phyloP scores from a whole-genome alignment of 768 basidiomycete species.

The Multifurca ochricompacta region DNA sequence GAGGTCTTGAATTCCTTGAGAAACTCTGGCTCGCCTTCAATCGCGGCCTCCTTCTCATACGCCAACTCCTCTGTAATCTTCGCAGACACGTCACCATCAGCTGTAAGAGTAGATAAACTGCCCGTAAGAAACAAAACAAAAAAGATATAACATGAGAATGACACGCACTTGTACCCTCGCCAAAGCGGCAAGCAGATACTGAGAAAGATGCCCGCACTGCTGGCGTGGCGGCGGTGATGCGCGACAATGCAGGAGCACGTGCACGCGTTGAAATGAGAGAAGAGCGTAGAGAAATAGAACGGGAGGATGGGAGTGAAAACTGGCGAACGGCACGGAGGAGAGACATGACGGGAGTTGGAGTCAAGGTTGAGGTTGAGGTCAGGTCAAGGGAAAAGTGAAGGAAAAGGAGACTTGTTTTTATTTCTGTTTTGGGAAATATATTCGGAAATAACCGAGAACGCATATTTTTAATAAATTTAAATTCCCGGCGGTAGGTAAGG shows the following conservation, averaged over 20 bases:
- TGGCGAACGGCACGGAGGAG: constrained; percentile 54
- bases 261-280: constrained; percentile 22
- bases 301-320: constrained; percentile 38
- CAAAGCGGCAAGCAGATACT: constrained; percentile 31
- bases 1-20: constrained; percentile 63
- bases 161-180: constrained; percentile 39
- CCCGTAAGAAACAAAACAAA: not conserved
- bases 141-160: not conserved
- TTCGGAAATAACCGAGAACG: no score
- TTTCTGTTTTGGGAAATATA: no score
- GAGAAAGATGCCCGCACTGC: constrained; percentile 36
- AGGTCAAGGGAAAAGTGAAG: not conserved
- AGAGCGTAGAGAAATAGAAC: constrained; percentile 28
- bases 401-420: no score
- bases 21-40: constrained; percentile 57
- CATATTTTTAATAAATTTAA: no score
- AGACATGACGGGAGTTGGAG: constrained; percentile 40
- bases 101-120: constrained; percentile 30
- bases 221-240: constrained; percentile 12
- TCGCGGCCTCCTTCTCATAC: constrained; percentile 66
- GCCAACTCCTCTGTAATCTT: constrained; percentile 77
- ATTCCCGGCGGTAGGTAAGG: no score
- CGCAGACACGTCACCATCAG: constrained; percentile 65
- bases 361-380: not conserved
- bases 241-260: constrained; percentile 24